Conservation (phyloP, 2,329 filamentous ascomycete species). For the Magnaporthiopsis rhizophila region DNA sequence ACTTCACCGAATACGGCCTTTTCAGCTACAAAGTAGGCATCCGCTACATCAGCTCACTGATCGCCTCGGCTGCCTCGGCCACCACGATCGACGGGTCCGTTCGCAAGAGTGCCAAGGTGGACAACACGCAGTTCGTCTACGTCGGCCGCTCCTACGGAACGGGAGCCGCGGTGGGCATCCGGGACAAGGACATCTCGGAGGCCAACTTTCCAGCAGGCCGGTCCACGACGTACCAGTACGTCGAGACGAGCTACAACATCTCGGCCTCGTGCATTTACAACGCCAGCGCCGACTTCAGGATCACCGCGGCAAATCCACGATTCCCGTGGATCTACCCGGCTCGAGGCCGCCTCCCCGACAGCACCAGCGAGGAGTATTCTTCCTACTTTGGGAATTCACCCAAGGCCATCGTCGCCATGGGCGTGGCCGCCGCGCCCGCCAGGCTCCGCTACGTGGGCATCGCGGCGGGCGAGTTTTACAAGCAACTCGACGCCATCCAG, state of each 20-base stretch:
- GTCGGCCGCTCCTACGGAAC: constrained; percentile 20
- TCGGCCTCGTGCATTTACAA: constrained; percentile 29
- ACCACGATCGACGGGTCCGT: constrained; percentile 15
- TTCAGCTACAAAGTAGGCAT: constrained; percentile 20
- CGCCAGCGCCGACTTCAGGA: constrained; percentile 20
- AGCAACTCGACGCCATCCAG: constrained; percentile 22
- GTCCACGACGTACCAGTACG: constrained; percentile 19
- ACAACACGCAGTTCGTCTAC: constrained; percentile 20
- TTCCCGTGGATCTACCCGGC: neutral
- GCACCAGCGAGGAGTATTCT: constrained; percentile 17
- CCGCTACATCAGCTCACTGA: constrained; percentile 15
- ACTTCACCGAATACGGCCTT: constrained; percentile 13
- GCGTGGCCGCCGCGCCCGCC: constrained; percentile 18
- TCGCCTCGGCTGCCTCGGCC: constrained; percentile 16
- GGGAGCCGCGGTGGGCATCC: constrained; percentile 18
- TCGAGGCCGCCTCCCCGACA: constrained; percentile 9
- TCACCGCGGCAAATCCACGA: constrained; percentile 1
- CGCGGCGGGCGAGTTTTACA: constrained; percentile 21
- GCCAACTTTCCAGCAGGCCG: neutral
- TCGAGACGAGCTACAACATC: constrained; percentile 24
- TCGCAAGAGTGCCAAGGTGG: constrained; percentile 17
- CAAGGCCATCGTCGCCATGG: constrained; percentile 22
- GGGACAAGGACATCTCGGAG: constrained; percentile 8
- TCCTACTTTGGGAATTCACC: constrained; percentile 22
- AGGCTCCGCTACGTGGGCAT: constrained; percentile 20